A percentile compares a stretch with the other conserved stretches of the same genome.
phyloP scores from a whole-genome alignment of 2,329 filamentous ascomycete genomes.

The Monilinia polystroma region DNA sequence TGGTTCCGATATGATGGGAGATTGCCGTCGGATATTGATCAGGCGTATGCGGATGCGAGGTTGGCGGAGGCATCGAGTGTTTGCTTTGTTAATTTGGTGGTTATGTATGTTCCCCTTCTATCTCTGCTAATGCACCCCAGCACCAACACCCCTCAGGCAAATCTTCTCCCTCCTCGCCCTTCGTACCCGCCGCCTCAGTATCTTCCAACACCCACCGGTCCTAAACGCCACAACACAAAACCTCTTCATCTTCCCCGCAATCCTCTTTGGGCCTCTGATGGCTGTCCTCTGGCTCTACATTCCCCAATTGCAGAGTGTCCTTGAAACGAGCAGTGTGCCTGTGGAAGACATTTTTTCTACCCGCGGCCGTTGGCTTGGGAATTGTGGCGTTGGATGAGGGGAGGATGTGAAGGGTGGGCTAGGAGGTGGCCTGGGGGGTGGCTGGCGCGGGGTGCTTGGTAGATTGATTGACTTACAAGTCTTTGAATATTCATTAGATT shows the following conservation, averaged over 20 bases:
- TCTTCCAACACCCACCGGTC: slow-evolving; percentile 69
- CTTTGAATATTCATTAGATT: too few species aligned
- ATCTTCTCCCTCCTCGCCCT: slow-evolving; percentile 71
- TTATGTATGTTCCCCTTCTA: slow-evolving; percentile 51
- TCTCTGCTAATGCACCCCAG: not conserved
- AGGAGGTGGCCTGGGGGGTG: slow-evolving; percentile 57
- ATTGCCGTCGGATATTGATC: slow-evolving; percentile 45
- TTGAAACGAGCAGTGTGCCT: slow-evolving; percentile 61
- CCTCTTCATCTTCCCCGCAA: slow-evolving; percentile 65
- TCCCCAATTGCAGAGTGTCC: slow-evolving; percentile 57
- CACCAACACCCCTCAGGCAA: slow-evolving; percentile 44
- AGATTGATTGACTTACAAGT: slow-evolving; percentile 24
- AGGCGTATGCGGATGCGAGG: slow-evolving; percentile 51
- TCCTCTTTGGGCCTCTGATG: slow-evolving; percentile 66
- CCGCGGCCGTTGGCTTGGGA: slow-evolving; percentile 65
- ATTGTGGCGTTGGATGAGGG: slow-evolving; percentile 64
- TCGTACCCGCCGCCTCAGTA: slow-evolving; percentile 59
- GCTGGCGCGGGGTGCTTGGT: slow-evolving; percentile 64
- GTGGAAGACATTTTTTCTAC: slow-evolving; percentile 69
- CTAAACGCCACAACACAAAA: slow-evolving; percentile 61
- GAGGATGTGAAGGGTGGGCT: slow-evolving; percentile 60
- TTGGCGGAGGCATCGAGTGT: slow-evolving; percentile 46
- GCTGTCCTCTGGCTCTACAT: slow-evolving; percentile 68
- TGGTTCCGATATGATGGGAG: slow-evolving; percentile 67
- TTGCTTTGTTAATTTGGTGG: slow-evolving; percentile 75